Evolutionary conservation across 805 yeast species (phyloP).

Genomic region (Ogataea nonfermentans): DNA sequence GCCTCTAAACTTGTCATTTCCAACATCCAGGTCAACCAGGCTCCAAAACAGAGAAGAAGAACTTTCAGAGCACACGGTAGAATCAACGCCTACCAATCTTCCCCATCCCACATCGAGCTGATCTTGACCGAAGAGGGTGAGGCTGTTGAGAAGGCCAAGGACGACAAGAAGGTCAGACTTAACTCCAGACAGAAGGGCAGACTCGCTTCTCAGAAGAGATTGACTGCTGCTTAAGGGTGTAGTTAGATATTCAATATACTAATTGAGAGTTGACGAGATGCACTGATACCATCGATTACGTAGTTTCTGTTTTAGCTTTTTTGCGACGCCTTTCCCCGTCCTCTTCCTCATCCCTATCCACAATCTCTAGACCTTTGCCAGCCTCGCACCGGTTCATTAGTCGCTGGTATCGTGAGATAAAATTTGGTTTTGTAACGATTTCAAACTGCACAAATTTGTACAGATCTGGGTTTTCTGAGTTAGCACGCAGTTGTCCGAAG

Average conservation of each 20-base stretch:
- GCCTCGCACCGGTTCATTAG: slow-evolving; percentile 7
- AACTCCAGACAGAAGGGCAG: slow-evolving; percentile 92
- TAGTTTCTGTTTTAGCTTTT: slow-evolving; percentile 6
- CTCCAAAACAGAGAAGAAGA: slow-evolving; percentile 99
- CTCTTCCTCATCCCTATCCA: slow-evolving; percentile 7
- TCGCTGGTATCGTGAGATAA: slow-evolving; percentile 9
- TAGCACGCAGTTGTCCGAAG: slow-evolving; percentile 22
- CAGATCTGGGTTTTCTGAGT: slow-evolving; percentile 25
- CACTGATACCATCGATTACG: slow-evolving; percentile 1
- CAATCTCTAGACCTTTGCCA: slow-evolving; percentile 23
- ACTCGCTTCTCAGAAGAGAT: slow-evolving; percentile 83
- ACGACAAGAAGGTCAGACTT: slow-evolving; percentile 57
- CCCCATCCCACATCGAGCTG: slow-evolving; percentile 98
- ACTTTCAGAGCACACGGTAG: slow-evolving; percentile 99
- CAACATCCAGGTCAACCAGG: slow-evolving; percentile 99
- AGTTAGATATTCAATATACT: slow-evolving; percentile 16
- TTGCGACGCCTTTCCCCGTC: slow-evolving; percentile 4
- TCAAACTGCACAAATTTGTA: slow-evolving; percentile 25
- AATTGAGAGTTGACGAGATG: slow-evolving; percentile 11
- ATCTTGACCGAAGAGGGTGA: slow-evolving; percentile 94
- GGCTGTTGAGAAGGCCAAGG: slow-evolving; percentile 83
- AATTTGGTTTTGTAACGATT: slow-evolving; percentile 16
- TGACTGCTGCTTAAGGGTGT: slow-evolving; percentile 53
- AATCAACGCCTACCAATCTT: slow-evolving; percentile 98
- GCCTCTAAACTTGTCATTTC: slow-evolving; percentile 89